Conservation (phyloP, 1,139 yeast genomes). For the Kodamaea fungicola region DNA sequence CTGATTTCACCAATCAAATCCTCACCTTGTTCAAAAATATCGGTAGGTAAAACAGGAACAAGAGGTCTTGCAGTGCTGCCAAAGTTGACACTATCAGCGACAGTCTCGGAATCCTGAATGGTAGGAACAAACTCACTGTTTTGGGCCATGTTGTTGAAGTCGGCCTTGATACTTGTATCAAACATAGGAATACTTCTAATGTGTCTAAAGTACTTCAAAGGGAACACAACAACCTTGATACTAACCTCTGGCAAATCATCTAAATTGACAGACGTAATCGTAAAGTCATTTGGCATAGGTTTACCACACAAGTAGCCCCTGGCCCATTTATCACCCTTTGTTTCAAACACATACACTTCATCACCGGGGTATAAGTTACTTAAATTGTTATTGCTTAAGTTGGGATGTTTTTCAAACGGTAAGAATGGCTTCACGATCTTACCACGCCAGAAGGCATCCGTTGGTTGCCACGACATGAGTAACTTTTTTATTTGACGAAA, state of each 20-base stretch:
- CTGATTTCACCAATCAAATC: conserved; percentile 54
- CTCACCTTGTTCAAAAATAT: conserved; percentile 35
- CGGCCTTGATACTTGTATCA: conserved; percentile 22
- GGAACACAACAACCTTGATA: conserved; percentile 55
- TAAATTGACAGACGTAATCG: conserved; percentile 56
- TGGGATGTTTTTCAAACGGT: conserved; percentile 54
- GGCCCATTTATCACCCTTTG: conserved; percentile 66
- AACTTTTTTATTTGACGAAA: neutral
- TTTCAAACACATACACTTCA: conserved; percentile 73
- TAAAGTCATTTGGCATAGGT: conserved; percentile 68
- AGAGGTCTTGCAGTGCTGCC: conserved; percentile 11
- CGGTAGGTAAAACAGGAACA: conserved; percentile 55
- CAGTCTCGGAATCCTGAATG: conserved; percentile 40
- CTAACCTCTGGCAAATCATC: conserved; percentile 60
- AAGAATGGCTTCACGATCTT: conserved; percentile 56
- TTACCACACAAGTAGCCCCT: conserved; percentile 67
- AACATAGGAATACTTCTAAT: conserved; percentile 32
- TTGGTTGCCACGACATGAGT: conserved; percentile 35
- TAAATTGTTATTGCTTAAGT: conserved; percentile 37
- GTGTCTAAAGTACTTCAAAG: conserved; percentile 48
- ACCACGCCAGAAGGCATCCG: conserved; percentile 43
- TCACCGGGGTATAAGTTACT: conserved; percentile 75
- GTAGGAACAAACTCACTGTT: conserved; percentile 40
- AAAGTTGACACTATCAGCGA: conserved; percentile 4
- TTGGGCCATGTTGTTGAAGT: conserved; percentile 29